Conservation (phyloP, 768 basidiomycete genomes). For the Kwoniella botswanensis region DNA sequence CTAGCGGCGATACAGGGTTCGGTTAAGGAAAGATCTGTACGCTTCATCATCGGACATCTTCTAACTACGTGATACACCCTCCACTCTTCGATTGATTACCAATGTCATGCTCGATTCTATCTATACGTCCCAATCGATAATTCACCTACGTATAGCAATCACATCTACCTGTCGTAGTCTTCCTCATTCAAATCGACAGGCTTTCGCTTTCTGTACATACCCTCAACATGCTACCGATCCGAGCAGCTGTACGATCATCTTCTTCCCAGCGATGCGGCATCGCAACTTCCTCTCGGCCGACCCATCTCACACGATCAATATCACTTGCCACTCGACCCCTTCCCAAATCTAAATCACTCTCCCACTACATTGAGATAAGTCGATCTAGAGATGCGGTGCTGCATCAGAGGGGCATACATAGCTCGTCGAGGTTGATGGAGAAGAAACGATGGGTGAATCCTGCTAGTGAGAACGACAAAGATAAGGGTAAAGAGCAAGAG, state of each 20-base stretch:
- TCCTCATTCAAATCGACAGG: not conserved
- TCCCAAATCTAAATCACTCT: conserved; percentile 2
- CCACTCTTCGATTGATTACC: conserved; percentile 1
- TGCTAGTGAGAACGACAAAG: conserved; percentile 13
- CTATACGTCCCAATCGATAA: not conserved
- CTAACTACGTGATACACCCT: not conserved
- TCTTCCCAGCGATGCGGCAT: conserved; percentile 26
- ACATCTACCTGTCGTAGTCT: not conserved
- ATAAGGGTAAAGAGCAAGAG: conserved; percentile 4
- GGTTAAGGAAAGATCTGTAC: not conserved
- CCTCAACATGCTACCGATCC: conserved; percentile 39
- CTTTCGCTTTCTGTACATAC: not conserved
- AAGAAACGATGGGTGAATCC: conserved; percentile 37
- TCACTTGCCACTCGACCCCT: conserved; percentile 22
- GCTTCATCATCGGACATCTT: conserved; percentile 16
- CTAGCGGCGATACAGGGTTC: conserved; percentile 11
- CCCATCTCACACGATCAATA: conserved; percentile 23
- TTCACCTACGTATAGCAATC: not conserved
- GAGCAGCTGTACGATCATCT: conserved; percentile 39
- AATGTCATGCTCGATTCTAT: not conserved
- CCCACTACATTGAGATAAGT: conserved; percentile 11
- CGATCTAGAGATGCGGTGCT: not conserved
- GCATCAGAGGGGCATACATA: conserved; percentile 27
- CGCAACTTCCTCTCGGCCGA: conserved; percentile 32
- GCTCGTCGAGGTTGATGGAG: conserved; percentile 24